These are phyloP conservation scores for Avena atlantica DNA, from an alignment of 176 grass and related monocot genomes.

Conservation along the genomic window DNA sequence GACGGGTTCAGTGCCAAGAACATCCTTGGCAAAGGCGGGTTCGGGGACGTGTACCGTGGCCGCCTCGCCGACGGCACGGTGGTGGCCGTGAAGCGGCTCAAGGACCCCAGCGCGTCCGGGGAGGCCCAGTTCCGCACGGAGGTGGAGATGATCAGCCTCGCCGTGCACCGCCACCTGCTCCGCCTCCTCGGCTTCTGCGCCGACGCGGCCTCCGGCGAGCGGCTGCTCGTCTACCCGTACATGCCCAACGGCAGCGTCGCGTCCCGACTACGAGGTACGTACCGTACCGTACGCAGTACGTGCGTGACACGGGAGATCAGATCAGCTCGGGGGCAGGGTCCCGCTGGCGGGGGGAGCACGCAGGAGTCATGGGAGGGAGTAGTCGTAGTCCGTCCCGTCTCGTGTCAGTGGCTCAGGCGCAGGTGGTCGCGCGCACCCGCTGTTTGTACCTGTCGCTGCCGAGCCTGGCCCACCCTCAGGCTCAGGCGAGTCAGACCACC, in stretches of 20 bases:
- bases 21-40: conserved; percentile 82
- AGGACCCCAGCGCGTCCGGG: conserved; percentile 57
- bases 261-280: conserved; percentile 74
- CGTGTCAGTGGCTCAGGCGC: conserved; percentile 25
- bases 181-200: conserved; percentile 87
- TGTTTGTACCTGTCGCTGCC: too few species aligned
- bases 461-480: too few species aligned
- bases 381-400: conserved; percentile 22
- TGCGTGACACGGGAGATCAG: background rate
- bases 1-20: conserved; percentile 81
- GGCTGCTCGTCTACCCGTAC: conserved; percentile 91
- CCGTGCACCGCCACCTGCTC: conserved; percentile 92
- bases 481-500: conserved; percentile 16
- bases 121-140: conserved; percentile 81
- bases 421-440: conserved; percentile 25
- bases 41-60: conserved; percentile 91
- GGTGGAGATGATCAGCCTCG: conserved; percentile 97
- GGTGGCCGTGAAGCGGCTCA: conserved; percentile 93
- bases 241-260: conserved; percentile 97
- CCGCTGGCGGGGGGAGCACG: conserved; percentile 20
- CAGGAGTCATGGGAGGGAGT: conserved; percentile 40
- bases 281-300: background rate
- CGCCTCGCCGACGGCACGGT: conserved; percentile 55
- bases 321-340: background rate
- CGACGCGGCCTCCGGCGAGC: conserved; percentile 60